Evolutionary conservation across 164 flowering plant genomes (phyloP), one percentile per base, ranked within the genome.

Genomic region (Annona cherimola): DNA sequence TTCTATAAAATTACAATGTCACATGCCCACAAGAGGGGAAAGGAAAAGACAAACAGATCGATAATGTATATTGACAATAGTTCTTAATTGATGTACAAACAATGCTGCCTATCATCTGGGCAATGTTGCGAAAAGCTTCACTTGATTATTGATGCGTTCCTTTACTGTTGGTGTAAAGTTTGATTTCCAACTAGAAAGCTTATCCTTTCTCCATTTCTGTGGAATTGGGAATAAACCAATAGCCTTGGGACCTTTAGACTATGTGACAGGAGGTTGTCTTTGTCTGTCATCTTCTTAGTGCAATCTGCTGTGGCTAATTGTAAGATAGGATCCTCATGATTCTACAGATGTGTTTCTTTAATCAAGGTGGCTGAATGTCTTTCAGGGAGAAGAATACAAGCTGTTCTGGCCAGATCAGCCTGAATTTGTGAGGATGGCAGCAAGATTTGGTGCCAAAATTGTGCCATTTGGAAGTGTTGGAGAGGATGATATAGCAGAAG

Each of bases 341-440:
- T 16, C 57, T 50, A 50, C 18, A 16, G 11, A 3, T 50, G 57
- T 50, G 64, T 12, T 65, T 64, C 67, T 65, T n/a, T 65, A 41
- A 40, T 65, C 45, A 42, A 44, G 68, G 1, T 71, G 43, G 41
- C 43, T 72, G 12, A 42, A 18, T 71, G 16, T n/a, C 50, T 80
- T 2, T 2, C 83, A 93, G 98, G 98, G 98, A 50, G 96, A 93
- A 85, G 86, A 83, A 67, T 89, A 93, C 39, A 88, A 87, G 76
- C 65, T 90, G 64, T 79, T 89, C 75, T 93, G 98, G 97, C 97
- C 98, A 26, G 86, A 90, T 16, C 91, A 87, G 54, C 89, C 87
- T 59, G 98, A 93, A 72, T 93, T 93, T 82, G 95, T 93, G 71
- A 90, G 98, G 80, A 93, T 93, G 97, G 98, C 97, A 8, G 90